Conservation (phyloP, 139 green algal species). For the Tetraselmis chui region DNA sequence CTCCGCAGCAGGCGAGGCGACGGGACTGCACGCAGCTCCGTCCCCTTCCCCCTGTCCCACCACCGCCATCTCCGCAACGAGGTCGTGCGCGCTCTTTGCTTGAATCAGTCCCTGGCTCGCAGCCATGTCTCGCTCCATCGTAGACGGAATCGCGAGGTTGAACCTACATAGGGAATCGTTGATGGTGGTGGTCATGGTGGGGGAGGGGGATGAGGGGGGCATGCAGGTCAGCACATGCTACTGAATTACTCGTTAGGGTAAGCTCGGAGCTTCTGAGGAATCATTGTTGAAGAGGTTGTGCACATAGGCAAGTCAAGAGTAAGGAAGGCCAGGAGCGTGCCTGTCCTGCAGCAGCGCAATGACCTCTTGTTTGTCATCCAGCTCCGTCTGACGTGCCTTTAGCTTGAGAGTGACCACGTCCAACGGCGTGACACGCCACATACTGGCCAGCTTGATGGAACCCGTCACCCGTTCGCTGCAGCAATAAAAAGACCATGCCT, state of each 20-base stretch:
- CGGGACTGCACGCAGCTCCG: neutral
- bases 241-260: neutral
- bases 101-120: neutral
- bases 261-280: neutral
- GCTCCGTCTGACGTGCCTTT: constrained; percentile 20
- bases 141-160: neutral
- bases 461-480: constrained; percentile 15
- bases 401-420: constrained; percentile 28
- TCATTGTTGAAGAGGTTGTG: too few relatives aligned
- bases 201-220: too few relatives aligned
- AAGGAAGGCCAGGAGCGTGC: too few relatives aligned
- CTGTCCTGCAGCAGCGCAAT: constrained; percentile 18
- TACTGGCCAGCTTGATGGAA: constrained; percentile 25
- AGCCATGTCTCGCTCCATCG: neutral
- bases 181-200: too few relatives aligned
- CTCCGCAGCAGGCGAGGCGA: too few relatives aligned
- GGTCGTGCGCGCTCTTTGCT: neutral
- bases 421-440: constrained; percentile 31
- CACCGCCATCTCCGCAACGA: neutral
- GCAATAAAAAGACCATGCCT: neutral
- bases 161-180: too few relatives aligned
- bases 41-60: neutral
- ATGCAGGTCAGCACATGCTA: too few relatives aligned
- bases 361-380: constrained; percentile 35
- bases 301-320: too few relatives aligned